A percentile compares a stretch with the other conserved stretches of the same genome.
Evolutionary conservation across 768 basidiomycete genomes (phyloP).

Genomic region (Boletellus ananas): DNA sequence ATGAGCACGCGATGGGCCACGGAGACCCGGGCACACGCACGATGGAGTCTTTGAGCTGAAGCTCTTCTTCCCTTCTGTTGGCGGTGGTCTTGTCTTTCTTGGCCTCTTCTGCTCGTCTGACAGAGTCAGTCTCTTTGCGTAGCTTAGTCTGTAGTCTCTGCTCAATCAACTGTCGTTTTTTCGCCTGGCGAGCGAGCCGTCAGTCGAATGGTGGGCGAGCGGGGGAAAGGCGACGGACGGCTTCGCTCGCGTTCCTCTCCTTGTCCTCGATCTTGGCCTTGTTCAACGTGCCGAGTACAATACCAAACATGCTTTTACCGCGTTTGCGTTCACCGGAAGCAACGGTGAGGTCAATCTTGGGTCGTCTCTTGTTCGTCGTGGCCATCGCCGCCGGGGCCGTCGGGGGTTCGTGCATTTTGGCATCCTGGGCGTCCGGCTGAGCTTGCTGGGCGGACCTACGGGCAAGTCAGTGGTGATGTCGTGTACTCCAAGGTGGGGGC

Average conservation of each 20-base stretch:
- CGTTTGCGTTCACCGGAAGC: slow-evolving; percentile 65
- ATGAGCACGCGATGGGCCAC: neutral
- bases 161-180: slow-evolving; percentile 79
- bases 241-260: slow-evolving; percentile 80
- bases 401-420: slow-evolving; percentile 37
- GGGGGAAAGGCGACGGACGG: slow-evolving; percentile 42
- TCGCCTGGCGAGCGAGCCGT: slow-evolving; percentile 49
- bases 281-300: slow-evolving; percentile 78
- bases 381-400: slow-evolving; percentile 46
- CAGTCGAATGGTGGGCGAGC: slow-evolving; percentile 2
- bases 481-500: slow-evolving; percentile 11
- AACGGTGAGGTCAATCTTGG: slow-evolving; percentile 64
- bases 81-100: slow-evolving; percentile 78
- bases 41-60: slow-evolving; percentile 77
- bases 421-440: slow-evolving; percentile 28
- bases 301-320: slow-evolving; percentile 85
- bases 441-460: slow-evolving; percentile 32
- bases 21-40: slow-evolving; percentile 40
- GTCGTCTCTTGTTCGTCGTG: slow-evolving; percentile 55
- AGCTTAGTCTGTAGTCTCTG: slow-evolving; percentile 83
- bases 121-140: slow-evolving; percentile 80
- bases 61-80: slow-evolving; percentile 77
- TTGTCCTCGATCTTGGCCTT: slow-evolving; percentile 87
- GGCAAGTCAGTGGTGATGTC: neutral
- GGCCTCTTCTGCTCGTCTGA: slow-evolving; percentile 80